Evolutionary conservation across 768 basidiomycete genomes (phyloP), one percentile per base, ranked within the genome.

Genomic region (Collybia sp.): DNA sequence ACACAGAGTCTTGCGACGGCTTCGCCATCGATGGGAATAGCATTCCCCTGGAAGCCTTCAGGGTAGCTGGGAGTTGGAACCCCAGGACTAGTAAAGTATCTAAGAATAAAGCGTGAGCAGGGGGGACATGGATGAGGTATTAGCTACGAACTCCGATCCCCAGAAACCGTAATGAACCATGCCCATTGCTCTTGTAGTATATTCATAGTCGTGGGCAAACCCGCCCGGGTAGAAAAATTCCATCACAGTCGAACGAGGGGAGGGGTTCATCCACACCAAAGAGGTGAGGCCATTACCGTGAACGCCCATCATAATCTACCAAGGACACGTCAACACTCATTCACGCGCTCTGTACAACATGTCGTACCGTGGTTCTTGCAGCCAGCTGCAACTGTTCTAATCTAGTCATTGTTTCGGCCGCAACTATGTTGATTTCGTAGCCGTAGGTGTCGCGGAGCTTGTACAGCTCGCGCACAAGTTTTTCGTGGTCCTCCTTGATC

Each of bases 261-360:
- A 80, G 1, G 89, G 87, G 17, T 87, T 84, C 93, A 95, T 96
- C 93, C 92, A 96, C 4, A 96, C 60, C 0, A 94, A 75, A 20
- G 89, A 77, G 0, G 92, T 94, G 33, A 96, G 62, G 30, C 90
- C 93, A 58, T 96, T 95, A 9, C 93, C 93, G 56, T 95, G 93
- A 12, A 95, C 86, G 47, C 93, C 93, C 77, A 94, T 85, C 83
- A 95, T 78, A 56, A 95, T 90, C 93, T 95, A 49, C 16, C 30
- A 5, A 31, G 10, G 18, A 1, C n/a, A 2, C 30, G 6, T 32
- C 33, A 20, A n/a, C 18, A 12, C 42, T 37, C 5, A 43, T 6
- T 20, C 13, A 40, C 30, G 44, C 18, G 20, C 17, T 44, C 15
- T 49, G 16, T 34, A 5, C 40, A 30, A 2, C 8, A 8, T 8